Evolutionary conservation across 306 rosid species (phyloP), one percentile per base, ranked within the genome.

Genomic region (Bauhinia variegata): DNA sequence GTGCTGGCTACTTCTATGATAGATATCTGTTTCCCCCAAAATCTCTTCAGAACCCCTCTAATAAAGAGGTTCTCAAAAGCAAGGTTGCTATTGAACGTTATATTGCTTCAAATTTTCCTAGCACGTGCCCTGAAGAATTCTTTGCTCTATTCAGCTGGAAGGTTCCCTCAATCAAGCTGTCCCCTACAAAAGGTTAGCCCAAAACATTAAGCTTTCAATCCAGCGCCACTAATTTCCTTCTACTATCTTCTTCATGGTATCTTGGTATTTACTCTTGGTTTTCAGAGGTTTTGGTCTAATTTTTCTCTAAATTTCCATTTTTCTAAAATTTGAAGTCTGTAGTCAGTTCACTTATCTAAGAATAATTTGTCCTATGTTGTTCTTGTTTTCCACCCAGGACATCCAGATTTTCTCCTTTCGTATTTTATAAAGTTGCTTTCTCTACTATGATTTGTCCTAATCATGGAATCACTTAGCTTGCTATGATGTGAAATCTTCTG

Each of bases 61-160:
- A 19, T 65, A 52, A 44, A 46, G 13, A 5, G 7, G 44, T 65
- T 34, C 66, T 88, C 49, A 74, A 80, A 23, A 86, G 91, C 82
- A 88, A 71, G 76, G 77, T 48, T 78, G 68, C 81, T 6, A 75
- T 84, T 65, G 74, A 60, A 51, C 83, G 86, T 33, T 88, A 60
- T 42, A 18, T 88, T 50, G 46, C 60, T 77, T 33, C 65, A 41
- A 43, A 42, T 13, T 86, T 82, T 64, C 96, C 89, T 5, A 58
- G 57, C 36, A 60, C 68, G 56, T 75, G 82, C 38, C 1, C 78
- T 18, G 67, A 68, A 44, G 82, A 64, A 9, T 88, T 88, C 79
- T 82, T 86, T 54, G 80, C 85, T 32, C 80, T 77, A 36, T 86
- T 86, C 73, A 63, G 71, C 54, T 86, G 96, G 92, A 73, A 47